A percentile compares a stretch with the other conserved stretches of the same genome.
These are phyloP conservation scores for Torrubiella hemipterigena DNA, from an alignment of 2,329 filamentous ascomycete genomes.

Conservation along the genomic window DNA sequence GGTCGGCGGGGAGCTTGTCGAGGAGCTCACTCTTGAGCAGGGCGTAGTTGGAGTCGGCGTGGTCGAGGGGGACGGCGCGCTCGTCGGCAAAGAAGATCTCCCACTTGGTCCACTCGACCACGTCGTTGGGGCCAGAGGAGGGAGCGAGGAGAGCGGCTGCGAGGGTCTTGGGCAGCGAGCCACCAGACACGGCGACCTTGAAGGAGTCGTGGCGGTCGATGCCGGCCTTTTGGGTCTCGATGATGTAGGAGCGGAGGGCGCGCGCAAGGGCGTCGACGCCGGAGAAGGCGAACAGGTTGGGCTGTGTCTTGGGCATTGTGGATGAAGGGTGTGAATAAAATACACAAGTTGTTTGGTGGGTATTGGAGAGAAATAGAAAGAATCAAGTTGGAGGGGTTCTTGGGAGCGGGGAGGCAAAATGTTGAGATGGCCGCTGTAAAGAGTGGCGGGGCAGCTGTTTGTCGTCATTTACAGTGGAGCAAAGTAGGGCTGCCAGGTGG, in stretches of 20 bases:
- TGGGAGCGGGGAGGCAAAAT: no score
- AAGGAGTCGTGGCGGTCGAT: conserved; percentile 72
- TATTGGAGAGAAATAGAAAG: conserved; percentile 3
- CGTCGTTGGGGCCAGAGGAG: conserved; percentile 41
- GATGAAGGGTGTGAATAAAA: conserved; percentile 7
- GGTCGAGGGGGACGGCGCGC: conserved; percentile 81
- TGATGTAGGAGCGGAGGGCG: conserved; percentile 69
- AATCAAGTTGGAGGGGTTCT: background rate
- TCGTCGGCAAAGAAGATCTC: conserved; percentile 98
- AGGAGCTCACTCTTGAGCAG: conserved; percentile 80
- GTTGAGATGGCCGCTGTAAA: no score
- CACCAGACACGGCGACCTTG: conserved; percentile 87
- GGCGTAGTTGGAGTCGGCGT: conserved; percentile 88
- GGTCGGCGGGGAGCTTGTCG: conserved; percentile 65
- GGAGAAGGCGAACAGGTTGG: conserved; percentile 72
- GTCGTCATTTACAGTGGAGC: no score
- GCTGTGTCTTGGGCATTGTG: conserved; percentile 43
- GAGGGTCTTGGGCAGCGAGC: conserved; percentile 80
- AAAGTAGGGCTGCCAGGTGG: no score
- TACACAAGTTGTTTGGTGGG: conserved; percentile 5
- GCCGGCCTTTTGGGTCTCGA: conserved; percentile 70
- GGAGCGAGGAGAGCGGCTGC: conserved; percentile 66
- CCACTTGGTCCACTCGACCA: conserved; percentile 73
- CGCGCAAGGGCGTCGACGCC: conserved; percentile 57
- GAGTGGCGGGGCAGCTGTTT: no score